These are phyloP conservation scores for Prunus kanzakura DNA, from an alignment of 306 rosid genomes.

Conservation along the genomic window DNA sequence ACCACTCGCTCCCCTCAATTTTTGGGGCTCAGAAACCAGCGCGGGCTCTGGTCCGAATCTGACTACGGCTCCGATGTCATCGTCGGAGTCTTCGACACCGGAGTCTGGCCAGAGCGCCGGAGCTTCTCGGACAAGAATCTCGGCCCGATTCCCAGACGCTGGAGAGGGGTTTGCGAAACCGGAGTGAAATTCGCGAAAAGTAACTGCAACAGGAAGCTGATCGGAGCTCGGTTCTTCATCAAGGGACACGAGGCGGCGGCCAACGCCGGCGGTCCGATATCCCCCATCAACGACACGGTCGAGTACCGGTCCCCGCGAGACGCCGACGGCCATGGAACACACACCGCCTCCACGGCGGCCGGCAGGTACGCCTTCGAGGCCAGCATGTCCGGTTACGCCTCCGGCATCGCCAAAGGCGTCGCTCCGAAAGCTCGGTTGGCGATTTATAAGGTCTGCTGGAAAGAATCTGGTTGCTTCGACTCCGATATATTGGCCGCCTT, in stretches of 20 bases:
- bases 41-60: conserved; percentile 88
- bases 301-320: conserved; percentile 87
- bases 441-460: conserved; percentile 89
- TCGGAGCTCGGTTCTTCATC: conserved; percentile 77
- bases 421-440: conserved; percentile 90
- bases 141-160: conserved; percentile 66
- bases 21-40: conserved; percentile 84
- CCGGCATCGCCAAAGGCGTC: conserved; percentile 80
- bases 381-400: conserved; percentile 74
- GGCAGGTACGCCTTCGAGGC: conserved; percentile 74
- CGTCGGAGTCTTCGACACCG: conserved; percentile 79
- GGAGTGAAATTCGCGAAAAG: conserved; percentile 51
- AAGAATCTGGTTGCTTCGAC: conserved; percentile 73
- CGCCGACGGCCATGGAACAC: conserved; percentile 94
- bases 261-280: conserved; percentile 42
- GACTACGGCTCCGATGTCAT: conserved; percentile 90
- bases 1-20: conserved; percentile 97
- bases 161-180: conserved; percentile 77
- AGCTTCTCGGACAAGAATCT: conserved; percentile 78
- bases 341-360: conserved; percentile 86
- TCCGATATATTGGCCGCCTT: conserved; percentile 83
- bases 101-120: conserved; percentile 74
- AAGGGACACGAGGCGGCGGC: conserved; percentile 75
- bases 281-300: conserved; percentile 58
- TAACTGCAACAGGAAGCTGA: conserved; percentile 64